Conservation (phyloP, 2,329 filamentous ascomycete genomes). For the Botrytis sinoallii region DNA sequence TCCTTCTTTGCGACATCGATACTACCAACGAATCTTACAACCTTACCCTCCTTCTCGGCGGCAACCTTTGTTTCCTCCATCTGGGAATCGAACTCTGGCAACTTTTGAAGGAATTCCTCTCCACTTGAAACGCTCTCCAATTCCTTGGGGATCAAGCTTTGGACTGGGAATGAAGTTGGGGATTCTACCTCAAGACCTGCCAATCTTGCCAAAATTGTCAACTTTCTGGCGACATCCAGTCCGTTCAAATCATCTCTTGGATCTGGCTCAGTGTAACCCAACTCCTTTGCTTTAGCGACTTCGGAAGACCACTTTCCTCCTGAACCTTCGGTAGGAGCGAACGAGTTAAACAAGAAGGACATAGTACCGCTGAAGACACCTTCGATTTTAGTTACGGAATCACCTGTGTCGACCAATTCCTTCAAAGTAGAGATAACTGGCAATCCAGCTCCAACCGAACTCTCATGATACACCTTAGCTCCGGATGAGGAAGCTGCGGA, state of each 20-base stretch:
- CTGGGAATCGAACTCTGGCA: conserved; percentile 79
- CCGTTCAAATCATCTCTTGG: conserved; percentile 84
- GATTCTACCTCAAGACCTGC: conserved; percentile 78
- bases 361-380: conserved; percentile 97
- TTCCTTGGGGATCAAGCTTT: conserved; percentile 87
- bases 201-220: conserved; percentile 89
- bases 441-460: conserved; percentile 87
- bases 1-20: conserved; percentile 78
- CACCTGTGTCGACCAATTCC: conserved; percentile 91
- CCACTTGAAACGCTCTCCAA: conserved; percentile 74
- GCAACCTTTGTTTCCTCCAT: conserved; percentile 86
- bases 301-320: conserved; percentile 87
- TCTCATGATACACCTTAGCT: conserved; percentile 91
- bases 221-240: conserved; percentile 87
- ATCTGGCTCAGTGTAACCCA: conserved; percentile 90
- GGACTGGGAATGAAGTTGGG: conserved; percentile 86
- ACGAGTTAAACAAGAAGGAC: conserved; percentile 97
- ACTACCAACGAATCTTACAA: conserved; percentile 90
- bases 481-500: conserved; percentile 64
- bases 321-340: conserved; percentile 73
- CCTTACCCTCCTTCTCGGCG: conserved; percentile 85
- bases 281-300: conserved; percentile 85
- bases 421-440: conserved; percentile 91
- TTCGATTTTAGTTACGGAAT: conserved; percentile 87
- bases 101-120: conserved; percentile 78